Evolutionary conservation across 192 early-diverging fungal genomes (phyloP).

Genomic region (Spizellomyces punctatus): DNA sequence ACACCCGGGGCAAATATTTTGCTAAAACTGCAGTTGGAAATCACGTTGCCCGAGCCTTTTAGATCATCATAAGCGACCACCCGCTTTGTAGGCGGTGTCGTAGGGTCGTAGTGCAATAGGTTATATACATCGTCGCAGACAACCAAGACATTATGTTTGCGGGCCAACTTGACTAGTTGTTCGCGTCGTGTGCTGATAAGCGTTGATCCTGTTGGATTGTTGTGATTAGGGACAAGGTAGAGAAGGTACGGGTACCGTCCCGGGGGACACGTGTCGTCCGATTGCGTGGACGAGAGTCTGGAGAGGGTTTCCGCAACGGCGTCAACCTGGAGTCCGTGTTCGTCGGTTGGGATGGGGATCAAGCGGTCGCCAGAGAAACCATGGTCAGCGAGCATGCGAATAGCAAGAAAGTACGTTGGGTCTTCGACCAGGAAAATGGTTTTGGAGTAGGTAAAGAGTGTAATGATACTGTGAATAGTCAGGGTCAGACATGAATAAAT

Average conservation of each 20-base stretch:
- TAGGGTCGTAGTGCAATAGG: conserved; percentile 27
- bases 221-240: conserved; percentile 49
- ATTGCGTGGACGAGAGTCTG: not conserved
- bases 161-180: conserved; percentile 35
- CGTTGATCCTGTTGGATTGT: conserved; percentile 45
- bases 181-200: conserved; percentile 14
- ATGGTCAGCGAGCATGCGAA: conserved; percentile 43
- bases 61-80: conserved; percentile 29
- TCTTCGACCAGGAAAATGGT: conserved; percentile 47
- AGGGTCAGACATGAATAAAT: no score
- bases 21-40: conserved; percentile 49
- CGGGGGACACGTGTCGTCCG: not conserved
- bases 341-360: conserved; percentile 36
- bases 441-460: conserved; percentile 34
- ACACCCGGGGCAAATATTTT: conserved; percentile 49
- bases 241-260: conserved; percentile 34
- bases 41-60: conserved; percentile 38
- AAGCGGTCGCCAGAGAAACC: conserved; percentile 28
- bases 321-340: conserved; percentile 34
- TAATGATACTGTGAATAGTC: not conserved
- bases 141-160: conserved; percentile 43
- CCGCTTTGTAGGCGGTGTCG: conserved; percentile 4
- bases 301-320: conserved; percentile 6
- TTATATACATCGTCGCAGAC: conserved; percentile 55
- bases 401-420: conserved; percentile 54